phyloP scores from a whole-genome alignment of 441 rosid species.

The Jatropha podagrica region DNA sequence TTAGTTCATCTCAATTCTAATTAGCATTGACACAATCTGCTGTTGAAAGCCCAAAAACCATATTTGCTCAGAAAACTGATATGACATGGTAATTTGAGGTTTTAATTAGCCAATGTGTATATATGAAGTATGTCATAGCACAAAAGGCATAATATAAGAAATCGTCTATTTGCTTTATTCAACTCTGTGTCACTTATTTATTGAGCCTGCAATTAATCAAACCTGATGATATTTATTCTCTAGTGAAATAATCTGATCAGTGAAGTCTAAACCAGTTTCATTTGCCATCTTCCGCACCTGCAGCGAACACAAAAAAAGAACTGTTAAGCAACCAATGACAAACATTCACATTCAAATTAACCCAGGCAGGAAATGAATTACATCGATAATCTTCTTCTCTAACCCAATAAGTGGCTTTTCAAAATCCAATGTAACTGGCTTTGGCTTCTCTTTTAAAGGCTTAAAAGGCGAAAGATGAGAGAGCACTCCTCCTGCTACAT shows the following conservation, averaged over 20 bases:
- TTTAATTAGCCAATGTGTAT: not conserved
- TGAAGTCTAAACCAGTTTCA: constrained; percentile 86
- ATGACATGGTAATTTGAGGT: not conserved
- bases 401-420: constrained; percentile 83
- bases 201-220: constrained; percentile 1
- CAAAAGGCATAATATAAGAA: not conserved
- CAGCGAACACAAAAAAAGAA: constrained; percentile 24
- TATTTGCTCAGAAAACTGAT: not conserved
- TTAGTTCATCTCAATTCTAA: not conserved
- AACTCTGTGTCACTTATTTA: not conserved
- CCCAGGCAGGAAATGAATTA: constrained; percentile 22
- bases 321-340: not conserved
- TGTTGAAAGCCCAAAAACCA: not conserved
- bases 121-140: not conserved
- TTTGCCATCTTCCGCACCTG: constrained; percentile 95
- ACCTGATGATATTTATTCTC: constrained; percentile 89
- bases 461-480: constrained; percentile 78
- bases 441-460: constrained; percentile 68
- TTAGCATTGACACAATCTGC: not conserved
- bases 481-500: constrained; percentile 82
- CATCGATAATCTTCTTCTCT: constrained; percentile 83
- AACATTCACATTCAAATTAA: constrained; percentile 8
- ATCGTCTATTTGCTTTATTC: not conserved
- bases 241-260: constrained; percentile 69
- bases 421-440: constrained; percentile 81